Conservation (phyloP, 2,329 filamentous ascomycete species). For the Hypocrella siamensis region DNA sequence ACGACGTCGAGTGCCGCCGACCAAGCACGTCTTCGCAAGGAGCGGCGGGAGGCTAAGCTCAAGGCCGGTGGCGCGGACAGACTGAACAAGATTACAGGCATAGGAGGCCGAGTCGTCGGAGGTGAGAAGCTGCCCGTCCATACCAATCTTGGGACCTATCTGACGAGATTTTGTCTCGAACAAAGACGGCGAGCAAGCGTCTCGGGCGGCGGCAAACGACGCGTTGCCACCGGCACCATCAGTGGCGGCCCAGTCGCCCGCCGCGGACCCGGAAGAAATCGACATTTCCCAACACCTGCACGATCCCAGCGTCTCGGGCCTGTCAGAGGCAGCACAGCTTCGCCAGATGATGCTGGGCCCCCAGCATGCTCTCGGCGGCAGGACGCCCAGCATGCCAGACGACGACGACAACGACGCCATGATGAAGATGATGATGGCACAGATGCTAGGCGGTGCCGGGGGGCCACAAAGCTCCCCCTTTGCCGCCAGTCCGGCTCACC, state of each 20-base stretch:
- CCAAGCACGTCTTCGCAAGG: slow-evolving; percentile 61
- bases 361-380: slow-evolving; percentile 13
- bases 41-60: slow-evolving; percentile 67
- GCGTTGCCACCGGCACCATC: not conserved
- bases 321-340: slow-evolving; percentile 28
- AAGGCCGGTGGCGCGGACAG: slow-evolving; percentile 53
- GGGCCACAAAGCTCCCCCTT: slow-evolving; percentile 16
- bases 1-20: slow-evolving; percentile 27
- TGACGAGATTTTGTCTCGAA: not conserved
- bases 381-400: slow-evolving; percentile 1
- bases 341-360: slow-evolving; percentile 47
- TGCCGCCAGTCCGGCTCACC: slow-evolving; percentile 25
- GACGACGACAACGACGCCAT: slow-evolving; percentile 13
- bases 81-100: slow-evolving; percentile 59
- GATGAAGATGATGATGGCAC: slow-evolving; percentile 54
- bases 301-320: slow-evolving; percentile 21
- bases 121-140: slow-evolving; percentile 9
- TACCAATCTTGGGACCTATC: too few relatives aligned
- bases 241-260: not conserved
- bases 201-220: not conserved
- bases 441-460: slow-evolving; percentile 42
- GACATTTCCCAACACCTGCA: slow-evolving; percentile 68
- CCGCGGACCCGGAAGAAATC: slow-evolving; percentile 55
- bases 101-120: slow-evolving; percentile 30
- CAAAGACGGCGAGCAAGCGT: slow-evolving; percentile 6